Conservation (phyloP, 2,329 filamentous ascomycete genomes). For the Curvularia eragrostidis region DNA sequence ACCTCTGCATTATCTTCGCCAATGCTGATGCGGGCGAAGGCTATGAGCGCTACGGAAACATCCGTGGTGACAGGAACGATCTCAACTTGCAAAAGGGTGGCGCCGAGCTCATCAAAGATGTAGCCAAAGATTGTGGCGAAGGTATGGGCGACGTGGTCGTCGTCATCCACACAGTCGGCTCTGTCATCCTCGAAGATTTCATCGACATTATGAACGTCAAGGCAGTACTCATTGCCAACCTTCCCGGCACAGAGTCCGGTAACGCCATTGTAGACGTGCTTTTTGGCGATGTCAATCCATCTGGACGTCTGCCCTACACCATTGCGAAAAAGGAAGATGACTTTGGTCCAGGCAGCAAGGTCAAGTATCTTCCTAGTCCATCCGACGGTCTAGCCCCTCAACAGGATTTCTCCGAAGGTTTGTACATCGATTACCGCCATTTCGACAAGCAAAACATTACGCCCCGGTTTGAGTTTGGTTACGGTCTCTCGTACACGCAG, state of each 20-base stretch:
- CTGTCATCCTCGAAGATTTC: slow-evolving; percentile 80
- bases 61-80: slow-evolving; percentile 80
- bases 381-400: slow-evolving; percentile 69
- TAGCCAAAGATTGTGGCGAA: slow-evolving; percentile 70
- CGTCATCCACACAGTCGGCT: slow-evolving; percentile 84
- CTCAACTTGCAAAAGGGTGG: slow-evolving; percentile 76
- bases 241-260: slow-evolving; percentile 87
- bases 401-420: slow-evolving; percentile 80
- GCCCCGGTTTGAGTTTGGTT: slow-evolving; percentile 86
- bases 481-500: slow-evolving; percentile 79
- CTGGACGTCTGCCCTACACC: slow-evolving; percentile 86
- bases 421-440: slow-evolving; percentile 89
- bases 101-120: slow-evolving; percentile 75
- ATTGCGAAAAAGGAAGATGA: slow-evolving; percentile 77
- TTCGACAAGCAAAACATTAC: slow-evolving; percentile 78
- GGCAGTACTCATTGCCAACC: slow-evolving; percentile 79
- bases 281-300: slow-evolving; percentile 78
- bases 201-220: slow-evolving; percentile 79
- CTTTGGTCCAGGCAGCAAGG: slow-evolving; percentile 74
- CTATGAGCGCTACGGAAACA: slow-evolving; percentile 54
- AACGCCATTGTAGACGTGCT: slow-evolving; percentile 80
- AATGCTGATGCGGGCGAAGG: slow-evolving; percentile 88
- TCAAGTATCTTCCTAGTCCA: slow-evolving; percentile 71
- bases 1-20: slow-evolving; percentile 85
- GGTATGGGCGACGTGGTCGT: slow-evolving; percentile 76